phyloP scores from a whole-genome alignment of 768 basidiomycete species.

The Suillus clintonianus region DNA sequence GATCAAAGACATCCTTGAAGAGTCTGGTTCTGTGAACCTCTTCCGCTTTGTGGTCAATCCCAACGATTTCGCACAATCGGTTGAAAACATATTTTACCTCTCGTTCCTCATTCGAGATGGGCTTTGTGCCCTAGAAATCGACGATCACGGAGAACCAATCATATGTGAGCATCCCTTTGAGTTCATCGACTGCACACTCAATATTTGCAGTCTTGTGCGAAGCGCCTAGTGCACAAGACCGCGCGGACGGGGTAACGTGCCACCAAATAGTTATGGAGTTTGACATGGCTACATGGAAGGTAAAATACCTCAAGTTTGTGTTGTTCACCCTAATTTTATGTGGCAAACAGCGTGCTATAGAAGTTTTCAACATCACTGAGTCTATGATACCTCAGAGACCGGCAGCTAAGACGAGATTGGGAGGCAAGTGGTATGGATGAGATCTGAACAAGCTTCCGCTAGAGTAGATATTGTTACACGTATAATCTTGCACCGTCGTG shows the following conservation, averaged over 20 bases:
- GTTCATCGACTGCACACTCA: not conserved
- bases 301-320: conserved; percentile 32
- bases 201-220: conserved; percentile 57
- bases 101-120: conserved; percentile 92
- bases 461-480: not conserved
- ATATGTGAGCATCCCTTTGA: conserved; percentile 54
- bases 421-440: conserved; percentile 75
- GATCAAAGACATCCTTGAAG: conserved; percentile 62
- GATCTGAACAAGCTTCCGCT: not conserved
- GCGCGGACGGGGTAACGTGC: conserved; percentile 62
- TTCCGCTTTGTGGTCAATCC: conserved; percentile 92
- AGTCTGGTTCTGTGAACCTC: conserved; percentile 63
- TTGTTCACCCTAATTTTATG: not conserved
- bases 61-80: conserved; percentile 85
- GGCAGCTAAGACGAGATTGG: conserved; percentile 54
- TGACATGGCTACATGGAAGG: conserved; percentile 89
- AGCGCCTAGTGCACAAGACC: conserved; percentile 64
- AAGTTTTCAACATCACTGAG: conserved; percentile 79
- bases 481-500: not conserved
- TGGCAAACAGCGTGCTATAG: conserved; percentile 71
- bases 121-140: conserved; percentile 70
- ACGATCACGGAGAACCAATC: conserved; percentile 67
- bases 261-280: conserved; percentile 91
- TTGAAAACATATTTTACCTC: conserved; percentile 95
- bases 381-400: conserved; percentile 76